These are phyloP conservation scores for Citrus hindsii DNA, from an alignment of 345 rosid species.

Conservation along the genomic window DNA sequence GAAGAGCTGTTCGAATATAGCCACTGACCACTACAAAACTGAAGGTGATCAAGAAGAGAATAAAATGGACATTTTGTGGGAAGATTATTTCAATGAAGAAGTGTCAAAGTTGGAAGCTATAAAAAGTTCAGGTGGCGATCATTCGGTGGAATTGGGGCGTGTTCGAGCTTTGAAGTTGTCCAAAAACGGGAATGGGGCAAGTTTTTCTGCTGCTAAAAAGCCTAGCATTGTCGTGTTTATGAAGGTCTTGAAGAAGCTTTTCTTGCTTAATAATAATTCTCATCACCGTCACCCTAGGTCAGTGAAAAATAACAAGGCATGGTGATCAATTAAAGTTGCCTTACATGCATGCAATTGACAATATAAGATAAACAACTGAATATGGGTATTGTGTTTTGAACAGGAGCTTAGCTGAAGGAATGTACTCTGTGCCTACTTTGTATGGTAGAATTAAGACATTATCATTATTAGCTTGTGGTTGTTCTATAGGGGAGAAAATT, in stretches of 20 bases:
- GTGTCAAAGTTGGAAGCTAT: conserved; percentile 9
- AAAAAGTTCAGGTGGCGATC: conserved; percentile 3
- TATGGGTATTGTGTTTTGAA: background rate
- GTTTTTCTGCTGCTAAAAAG: conserved; percentile 27
- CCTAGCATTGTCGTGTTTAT: conserved; percentile 41
- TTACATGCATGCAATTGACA: background rate
- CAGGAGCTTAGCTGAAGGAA: background rate
- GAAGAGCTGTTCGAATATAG: conserved; percentile 37
- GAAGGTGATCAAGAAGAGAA: conserved; percentile 30
- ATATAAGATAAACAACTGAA: background rate
- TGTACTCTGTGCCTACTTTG: background rate
- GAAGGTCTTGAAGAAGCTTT: conserved; percentile 50
- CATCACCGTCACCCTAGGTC: conserved; percentile 5
- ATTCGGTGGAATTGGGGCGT: conserved; percentile 23
- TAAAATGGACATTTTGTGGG: conserved; percentile 88
- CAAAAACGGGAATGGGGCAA: conserved; percentile 11
- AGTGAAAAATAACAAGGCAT: background rate
- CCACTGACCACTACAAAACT: background rate
- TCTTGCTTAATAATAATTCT: conserved; percentile 44
- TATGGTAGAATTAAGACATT: background rate
- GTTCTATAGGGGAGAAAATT: background rate
- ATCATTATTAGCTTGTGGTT: background rate
- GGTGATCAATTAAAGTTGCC: background rate
- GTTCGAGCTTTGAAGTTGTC: conserved; percentile 28
- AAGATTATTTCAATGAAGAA: conserved; percentile 78